phyloP scores from a whole-genome alignment of 257 asterid genomes.

The Fraxinus excelsior region DNA sequence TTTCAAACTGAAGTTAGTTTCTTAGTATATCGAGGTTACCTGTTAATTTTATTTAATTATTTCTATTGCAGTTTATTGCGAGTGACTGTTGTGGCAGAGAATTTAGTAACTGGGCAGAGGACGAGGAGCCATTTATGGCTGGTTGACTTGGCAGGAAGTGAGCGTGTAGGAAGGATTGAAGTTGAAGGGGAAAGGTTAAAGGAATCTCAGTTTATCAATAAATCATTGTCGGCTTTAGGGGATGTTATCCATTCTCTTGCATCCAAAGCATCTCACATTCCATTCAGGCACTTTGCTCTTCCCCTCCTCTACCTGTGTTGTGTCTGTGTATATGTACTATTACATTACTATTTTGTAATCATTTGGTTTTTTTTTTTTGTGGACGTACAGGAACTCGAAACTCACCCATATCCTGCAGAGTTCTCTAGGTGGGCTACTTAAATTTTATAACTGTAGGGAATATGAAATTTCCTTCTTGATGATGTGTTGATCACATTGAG shows the following conservation, averaged over 20 bases:
- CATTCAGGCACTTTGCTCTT: conserved; percentile 59
- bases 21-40: conserved; percentile 4
- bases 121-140: conserved; percentile 92
- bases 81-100: conserved; percentile 82
- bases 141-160: conserved; percentile 57
- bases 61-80: conserved; percentile 71
- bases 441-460: background rate
- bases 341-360: conserved; percentile 19
- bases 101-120: conserved; percentile 71
- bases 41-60: background rate
- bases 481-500: background rate
- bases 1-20: background rate
- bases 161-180: conserved; percentile 53
- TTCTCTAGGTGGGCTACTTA: conserved; percentile 69
- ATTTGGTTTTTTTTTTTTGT: conserved; percentile 17
- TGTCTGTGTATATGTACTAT: background rate
- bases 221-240: conserved; percentile 51
- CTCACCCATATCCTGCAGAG: conserved; percentile 98
- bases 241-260: conserved; percentile 53
- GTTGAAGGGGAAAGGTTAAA: conserved; percentile 51
- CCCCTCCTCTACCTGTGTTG: conserved; percentile 17
- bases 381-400: conserved; percentile 80
- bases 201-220: conserved; percentile 54
- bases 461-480: background rate
- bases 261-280: conserved; percentile 71